These are phyloP conservation scores for Marasmius sp. DNA, from an alignment of 1,284 basidiomycete genomes.

Conservation along the genomic window DNA sequence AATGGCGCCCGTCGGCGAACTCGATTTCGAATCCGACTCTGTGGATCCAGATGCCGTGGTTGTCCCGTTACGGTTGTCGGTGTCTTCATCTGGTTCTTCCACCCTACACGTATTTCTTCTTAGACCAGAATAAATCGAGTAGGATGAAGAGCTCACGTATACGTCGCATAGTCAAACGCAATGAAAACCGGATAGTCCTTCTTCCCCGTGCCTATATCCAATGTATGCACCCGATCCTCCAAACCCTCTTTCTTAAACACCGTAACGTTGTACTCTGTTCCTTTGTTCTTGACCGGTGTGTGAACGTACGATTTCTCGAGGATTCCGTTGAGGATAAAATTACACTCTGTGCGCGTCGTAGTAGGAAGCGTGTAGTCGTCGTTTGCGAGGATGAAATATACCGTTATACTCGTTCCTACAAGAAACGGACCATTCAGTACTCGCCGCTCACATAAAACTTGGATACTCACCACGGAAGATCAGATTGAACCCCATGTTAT, in stretches of 20 bases:
- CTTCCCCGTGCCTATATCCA: neutral
- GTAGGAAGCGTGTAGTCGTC: neutral
- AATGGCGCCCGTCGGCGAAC: neutral
- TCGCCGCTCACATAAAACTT: neutral
- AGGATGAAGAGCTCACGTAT: neutral
- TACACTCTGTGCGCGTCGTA: neutral
- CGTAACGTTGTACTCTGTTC: neutral
- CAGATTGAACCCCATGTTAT: neutral
- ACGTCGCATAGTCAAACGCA: neutral
- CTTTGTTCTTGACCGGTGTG: neutral
- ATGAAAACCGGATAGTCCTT: neutral
- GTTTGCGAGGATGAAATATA: neutral
- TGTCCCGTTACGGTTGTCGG: neutral
- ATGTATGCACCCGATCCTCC: neutral
- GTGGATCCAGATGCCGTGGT: neutral
- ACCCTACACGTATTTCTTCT: neutral
- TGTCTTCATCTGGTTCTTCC: neutral
- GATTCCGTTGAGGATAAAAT: neutral
- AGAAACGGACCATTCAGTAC: too few species aligned
- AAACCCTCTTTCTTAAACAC: neutral
- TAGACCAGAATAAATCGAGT: neutral
- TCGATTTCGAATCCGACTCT: neutral
- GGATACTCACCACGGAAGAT: neutral
- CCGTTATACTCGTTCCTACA: neutral
- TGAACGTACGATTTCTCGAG: neutral